Conservation (phyloP, 2,329 filamentous ascomycete species). For the Colletotrichum orbiculare region DNA sequence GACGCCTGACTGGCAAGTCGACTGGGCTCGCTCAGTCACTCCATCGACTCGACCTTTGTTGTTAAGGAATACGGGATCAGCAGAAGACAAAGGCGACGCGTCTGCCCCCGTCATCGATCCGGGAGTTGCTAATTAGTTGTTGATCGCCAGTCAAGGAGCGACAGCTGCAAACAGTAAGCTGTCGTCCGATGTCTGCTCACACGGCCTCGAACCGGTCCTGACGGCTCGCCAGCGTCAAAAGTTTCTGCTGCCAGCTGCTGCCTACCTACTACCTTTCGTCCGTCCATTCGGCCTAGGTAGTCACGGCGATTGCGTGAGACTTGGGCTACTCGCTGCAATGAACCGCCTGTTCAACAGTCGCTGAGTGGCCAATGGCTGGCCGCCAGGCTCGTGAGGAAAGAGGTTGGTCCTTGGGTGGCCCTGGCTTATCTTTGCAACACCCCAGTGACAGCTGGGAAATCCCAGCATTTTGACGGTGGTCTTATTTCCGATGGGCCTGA, state of each 20-base stretch:
- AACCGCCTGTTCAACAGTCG: conserved; percentile 4
- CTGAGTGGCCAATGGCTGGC: conserved; percentile 12
- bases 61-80: conserved; percentile 8
- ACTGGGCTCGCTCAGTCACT: too few relatives aligned
- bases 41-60: background rate
- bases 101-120: conserved; percentile 28
- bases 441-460: conserved; percentile 16
- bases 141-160: conserved; percentile 8
- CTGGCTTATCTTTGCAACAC: conserved; percentile 22
- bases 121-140: conserved; percentile 15
- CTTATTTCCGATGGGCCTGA: conserved; percentile 18
- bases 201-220: conserved; percentile 11
- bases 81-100: conserved; percentile 19
- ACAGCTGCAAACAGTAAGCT: conserved; percentile 7
- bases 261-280: conserved; percentile 5
- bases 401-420: conserved; percentile 1
- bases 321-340: conserved; percentile 27
- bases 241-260: conserved; percentile 9
- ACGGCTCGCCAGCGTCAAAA: background rate
- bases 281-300: conserved; percentile 15
- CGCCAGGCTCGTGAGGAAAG: background rate
- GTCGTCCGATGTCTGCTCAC: conserved; percentile 23
- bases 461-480: conserved; percentile 5
- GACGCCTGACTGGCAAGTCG: too few relatives aligned
- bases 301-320: conserved; percentile 23